phyloP scores from a whole-genome alignment of 768 basidiomycete species.

The Holtermanniella nyarrowii region DNA sequence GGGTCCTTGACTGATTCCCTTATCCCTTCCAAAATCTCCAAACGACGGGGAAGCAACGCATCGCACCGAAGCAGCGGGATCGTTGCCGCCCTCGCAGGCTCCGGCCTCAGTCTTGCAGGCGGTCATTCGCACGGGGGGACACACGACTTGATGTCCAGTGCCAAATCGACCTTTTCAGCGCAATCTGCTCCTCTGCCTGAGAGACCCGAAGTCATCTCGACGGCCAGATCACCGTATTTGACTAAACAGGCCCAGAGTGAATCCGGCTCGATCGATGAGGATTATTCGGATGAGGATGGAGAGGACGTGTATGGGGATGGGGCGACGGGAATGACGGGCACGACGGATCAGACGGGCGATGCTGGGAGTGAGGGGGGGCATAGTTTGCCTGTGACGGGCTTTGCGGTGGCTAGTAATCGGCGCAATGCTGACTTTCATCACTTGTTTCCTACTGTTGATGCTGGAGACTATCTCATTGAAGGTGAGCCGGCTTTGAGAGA shows the following conservation, averaged over 20 bases:
- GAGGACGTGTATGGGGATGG: constrained; percentile 30
- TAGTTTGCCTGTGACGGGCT: constrained; percentile 79
- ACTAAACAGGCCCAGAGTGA: neutral
- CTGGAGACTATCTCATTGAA: constrained; percentile 95
- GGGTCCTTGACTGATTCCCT: constrained; percentile 3
- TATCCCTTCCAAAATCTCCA: neutral
- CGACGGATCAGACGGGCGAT: constrained; percentile 16
- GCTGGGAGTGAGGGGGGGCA: constrained; percentile 54
- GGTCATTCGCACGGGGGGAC: neutral
- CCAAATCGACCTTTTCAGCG: neutral
- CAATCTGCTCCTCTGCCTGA: neutral
- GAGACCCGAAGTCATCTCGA: neutral
- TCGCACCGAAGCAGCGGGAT: neutral
- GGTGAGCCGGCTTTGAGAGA: constrained; percentile 48
- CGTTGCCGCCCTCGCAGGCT: neutral
- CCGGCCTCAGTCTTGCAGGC: neutral
- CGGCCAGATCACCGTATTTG: neutral
- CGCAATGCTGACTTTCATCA: constrained; percentile 94
- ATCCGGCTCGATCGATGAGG: constrained; percentile 6
- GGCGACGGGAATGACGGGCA: constrained; percentile 32
- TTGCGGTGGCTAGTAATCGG: constrained; percentile 91
- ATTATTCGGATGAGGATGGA: constrained; percentile 8
- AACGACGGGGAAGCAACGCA: neutral
- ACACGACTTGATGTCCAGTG: neutral
- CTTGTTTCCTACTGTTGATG: constrained; percentile 74